These are phyloP conservation scores for Cadophora gregata DNA, from an alignment of 2,329 filamentous ascomycete species.

Conservation along the genomic window DNA sequence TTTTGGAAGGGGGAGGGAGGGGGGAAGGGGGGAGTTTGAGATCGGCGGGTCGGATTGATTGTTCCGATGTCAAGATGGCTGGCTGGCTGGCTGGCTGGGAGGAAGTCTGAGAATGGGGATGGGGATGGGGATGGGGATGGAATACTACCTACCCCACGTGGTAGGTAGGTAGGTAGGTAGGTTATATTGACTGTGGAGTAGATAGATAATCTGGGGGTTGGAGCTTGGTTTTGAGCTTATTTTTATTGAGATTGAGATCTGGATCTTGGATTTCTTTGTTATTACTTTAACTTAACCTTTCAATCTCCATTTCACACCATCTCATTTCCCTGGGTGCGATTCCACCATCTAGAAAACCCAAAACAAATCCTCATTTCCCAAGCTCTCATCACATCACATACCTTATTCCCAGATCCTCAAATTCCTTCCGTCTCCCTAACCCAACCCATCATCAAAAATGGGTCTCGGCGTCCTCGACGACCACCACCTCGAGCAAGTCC, in stretches of 20 bases:
- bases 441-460: conserved; percentile 20
- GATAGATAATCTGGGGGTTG: no score
- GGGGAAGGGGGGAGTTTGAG: not conserved
- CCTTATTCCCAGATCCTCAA: not conserved
- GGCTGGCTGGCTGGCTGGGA: no score
- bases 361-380: not conserved
- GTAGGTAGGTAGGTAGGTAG: not conserved
- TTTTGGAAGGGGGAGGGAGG: no score
- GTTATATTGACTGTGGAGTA: no score
- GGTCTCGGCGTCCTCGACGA: conserved; percentile 38
- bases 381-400: not conserved
- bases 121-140: not conserved
- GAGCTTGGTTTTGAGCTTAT: no score
- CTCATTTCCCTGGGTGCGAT: no score
- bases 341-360: not conserved
- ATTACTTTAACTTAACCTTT: not conserved
- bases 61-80: not conserved
- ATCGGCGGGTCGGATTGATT: conserved; percentile 6
- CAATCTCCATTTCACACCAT: not conserved
- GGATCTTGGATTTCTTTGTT: not conserved
- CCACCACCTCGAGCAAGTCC: conserved; percentile 34
- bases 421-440: not conserved
- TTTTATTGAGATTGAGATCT: not conserved
- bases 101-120: not conserved
- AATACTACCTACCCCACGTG: not conserved